These are phyloP conservation scores for Metschnikowia corniflorae DNA, from an alignment of 805 yeast genomes.

Conservation along the genomic window DNA sequence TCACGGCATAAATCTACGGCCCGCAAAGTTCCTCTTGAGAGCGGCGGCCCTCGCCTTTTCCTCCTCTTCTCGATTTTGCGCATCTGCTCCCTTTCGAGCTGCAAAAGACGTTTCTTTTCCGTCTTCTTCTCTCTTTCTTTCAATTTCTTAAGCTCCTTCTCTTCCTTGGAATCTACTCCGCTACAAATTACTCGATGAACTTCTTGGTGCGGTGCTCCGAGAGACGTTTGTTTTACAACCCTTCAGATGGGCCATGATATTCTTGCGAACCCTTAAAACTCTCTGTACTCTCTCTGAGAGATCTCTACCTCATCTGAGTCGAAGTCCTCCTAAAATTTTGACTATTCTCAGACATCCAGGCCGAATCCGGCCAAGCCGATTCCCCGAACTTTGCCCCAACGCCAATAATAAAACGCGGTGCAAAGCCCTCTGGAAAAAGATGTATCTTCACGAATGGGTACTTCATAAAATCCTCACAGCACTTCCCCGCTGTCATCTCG, in stretches of 20 bases:
- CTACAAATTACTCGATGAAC: constrained; percentile 65
- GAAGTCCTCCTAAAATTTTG: constrained; percentile 23
- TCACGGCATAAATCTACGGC: constrained; percentile 38
- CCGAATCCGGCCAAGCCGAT: no score
- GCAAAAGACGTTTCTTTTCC: constrained; percentile 63
- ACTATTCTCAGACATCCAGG: no score
- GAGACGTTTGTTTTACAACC: constrained; percentile 73
- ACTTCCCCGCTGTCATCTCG: no score
- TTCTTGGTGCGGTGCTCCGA: constrained; percentile 70
- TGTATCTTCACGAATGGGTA: no score
- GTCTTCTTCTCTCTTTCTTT: constrained; percentile 65
- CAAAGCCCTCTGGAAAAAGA: no score
- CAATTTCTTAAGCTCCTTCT: constrained; percentile 61
- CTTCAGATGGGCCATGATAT: constrained; percentile 49
- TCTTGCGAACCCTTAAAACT: constrained; percentile 78
- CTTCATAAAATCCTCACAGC: no score
- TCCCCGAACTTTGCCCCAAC: no score
- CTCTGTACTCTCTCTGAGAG: constrained; percentile 47
- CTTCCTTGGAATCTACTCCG: constrained; percentile 64
- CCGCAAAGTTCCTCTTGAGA: constrained; percentile 23
- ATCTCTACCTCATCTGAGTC: constrained; percentile 10
- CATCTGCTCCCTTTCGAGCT: constrained; percentile 62
- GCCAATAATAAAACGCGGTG: no score
- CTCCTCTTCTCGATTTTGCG: constrained; percentile 49
- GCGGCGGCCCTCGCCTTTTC: constrained; percentile 39